Percentiles rank a stretch among this genome's conserved stretches.
Conservation (phyloP, 257 asterid genomes). For the Orobanche coerulescens region DNA sequence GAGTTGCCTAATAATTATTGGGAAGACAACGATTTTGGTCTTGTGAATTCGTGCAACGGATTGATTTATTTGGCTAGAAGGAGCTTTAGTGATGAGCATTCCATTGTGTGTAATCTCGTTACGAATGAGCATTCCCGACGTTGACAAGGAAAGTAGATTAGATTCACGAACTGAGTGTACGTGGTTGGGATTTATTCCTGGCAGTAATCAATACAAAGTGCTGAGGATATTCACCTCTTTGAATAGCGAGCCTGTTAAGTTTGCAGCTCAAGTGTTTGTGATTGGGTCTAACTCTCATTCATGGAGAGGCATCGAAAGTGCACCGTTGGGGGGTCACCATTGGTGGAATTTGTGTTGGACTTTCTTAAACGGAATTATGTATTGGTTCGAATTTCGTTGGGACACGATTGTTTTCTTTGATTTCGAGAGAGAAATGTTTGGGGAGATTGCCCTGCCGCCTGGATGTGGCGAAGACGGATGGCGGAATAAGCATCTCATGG, state of each 20-base stretch:
- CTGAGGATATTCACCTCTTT: slow-evolving; percentile 13
- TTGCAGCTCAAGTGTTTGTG: slow-evolving; percentile 23
- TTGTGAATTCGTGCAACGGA: slow-evolving; percentile 26
- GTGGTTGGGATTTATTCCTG: slow-evolving; percentile 20
- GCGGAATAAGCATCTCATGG: not conserved
- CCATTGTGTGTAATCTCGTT: slow-evolving; percentile 25
- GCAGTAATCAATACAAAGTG: slow-evolving; percentile 21
- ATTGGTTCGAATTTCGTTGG: slow-evolving; percentile 18
- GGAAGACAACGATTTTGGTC: not conserved
- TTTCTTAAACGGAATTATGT: slow-evolving; percentile 17
- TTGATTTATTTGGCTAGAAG: slow-evolving; percentile 16
- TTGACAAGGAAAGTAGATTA: not conserved
- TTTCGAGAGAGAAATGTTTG: slow-evolving; percentile 25
- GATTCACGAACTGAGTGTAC: not conserved
- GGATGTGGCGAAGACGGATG: slow-evolving; percentile 1
- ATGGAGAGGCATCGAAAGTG: slow-evolving; percentile 18
- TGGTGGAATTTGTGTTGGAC: slow-evolving; percentile 21
- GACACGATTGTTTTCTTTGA: slow-evolving; percentile 20
- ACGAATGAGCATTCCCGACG: slow-evolving; percentile 17
- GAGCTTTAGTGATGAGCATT: not conserved
- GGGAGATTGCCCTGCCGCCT: slow-evolving; percentile 18
- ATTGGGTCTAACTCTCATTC: slow-evolving; percentile 23
- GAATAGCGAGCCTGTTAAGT: not conserved
- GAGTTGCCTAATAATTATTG: not conserved
- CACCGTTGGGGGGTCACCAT: not conserved